Conservation (phyloP, 2,329 filamentous ascomycete genomes). For the Geosmithia morbida region DNA sequence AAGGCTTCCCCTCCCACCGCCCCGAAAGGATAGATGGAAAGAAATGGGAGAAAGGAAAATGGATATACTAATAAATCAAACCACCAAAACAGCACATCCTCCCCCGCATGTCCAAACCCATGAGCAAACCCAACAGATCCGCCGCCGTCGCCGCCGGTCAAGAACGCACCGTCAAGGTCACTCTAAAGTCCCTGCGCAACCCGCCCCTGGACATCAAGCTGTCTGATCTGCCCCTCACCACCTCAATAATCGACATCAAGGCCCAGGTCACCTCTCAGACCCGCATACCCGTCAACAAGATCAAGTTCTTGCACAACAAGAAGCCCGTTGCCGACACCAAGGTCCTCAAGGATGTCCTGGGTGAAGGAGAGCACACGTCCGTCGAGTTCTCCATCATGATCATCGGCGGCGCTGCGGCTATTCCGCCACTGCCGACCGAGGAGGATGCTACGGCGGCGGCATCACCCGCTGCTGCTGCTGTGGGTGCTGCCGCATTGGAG, state of each 20-base stretch:
- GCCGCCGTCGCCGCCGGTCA: conserved; percentile 31
- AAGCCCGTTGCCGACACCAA: conserved; percentile 72
- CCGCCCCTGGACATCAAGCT: conserved; percentile 56
- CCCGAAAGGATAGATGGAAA: too few relatives aligned
- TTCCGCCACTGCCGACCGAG: conserved; percentile 17
- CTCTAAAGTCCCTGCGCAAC: conserved; percentile 65
- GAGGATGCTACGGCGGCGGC: conserved; percentile 12
- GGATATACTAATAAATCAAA: conserved; percentile 1
- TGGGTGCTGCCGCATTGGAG: conserved; percentile 46
- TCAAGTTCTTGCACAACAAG: conserved; percentile 76
- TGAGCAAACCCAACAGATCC: conserved; percentile 32
- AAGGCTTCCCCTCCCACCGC: too few relatives aligned
- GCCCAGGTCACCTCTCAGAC: conserved; percentile 48
- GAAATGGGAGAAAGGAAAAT: too few relatives aligned
- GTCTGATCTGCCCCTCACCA: conserved; percentile 45
- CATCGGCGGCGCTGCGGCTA: conserved; percentile 50
- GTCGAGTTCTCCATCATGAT: conserved; percentile 83
- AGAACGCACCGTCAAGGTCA: conserved; percentile 40
- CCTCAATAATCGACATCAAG: conserved; percentile 70
- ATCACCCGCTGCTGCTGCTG: conserved; percentile 4
- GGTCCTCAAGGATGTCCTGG: conserved; percentile 58
- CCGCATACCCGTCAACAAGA: conserved; percentile 55
- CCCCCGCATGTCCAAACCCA: conserved; percentile 47
- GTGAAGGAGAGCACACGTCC: conserved; percentile 22
- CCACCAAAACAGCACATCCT: conserved; percentile 46